phyloP scores from a whole-genome alignment of 1,284 basidiomycete genomes.

The Papiliotrema flavescens region DNA sequence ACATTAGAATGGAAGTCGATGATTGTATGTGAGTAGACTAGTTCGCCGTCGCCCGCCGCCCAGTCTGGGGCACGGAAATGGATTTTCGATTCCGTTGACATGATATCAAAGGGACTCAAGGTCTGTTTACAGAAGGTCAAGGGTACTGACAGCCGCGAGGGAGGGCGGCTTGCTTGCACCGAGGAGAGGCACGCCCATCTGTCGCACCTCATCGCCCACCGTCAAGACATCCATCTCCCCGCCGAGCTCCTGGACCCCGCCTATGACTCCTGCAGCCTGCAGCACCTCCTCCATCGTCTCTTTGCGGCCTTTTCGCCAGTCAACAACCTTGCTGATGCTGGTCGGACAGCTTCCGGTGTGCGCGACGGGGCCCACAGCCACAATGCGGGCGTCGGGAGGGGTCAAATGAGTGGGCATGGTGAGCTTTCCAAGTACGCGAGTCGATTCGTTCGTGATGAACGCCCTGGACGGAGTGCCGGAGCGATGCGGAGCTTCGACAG shows the following conservation, averaged over 20 bases:
- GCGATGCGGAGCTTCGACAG: constrained; percentile 1
- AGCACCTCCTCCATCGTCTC: constrained; percentile 36
- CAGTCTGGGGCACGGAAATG: too few relatives aligned
- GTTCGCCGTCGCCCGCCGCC: too few relatives aligned
- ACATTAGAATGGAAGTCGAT: too few relatives aligned
- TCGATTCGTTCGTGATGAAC: background rate
- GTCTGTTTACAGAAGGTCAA: too few relatives aligned
- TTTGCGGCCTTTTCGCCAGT: constrained; percentile 31
- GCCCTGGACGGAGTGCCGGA: constrained; percentile 4
- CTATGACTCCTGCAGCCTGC: background rate
- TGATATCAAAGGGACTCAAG: too few relatives aligned
- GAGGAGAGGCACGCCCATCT: too few relatives aligned
- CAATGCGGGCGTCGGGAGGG: constrained; percentile 9
- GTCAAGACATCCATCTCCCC: background rate
- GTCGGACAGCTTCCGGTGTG: constrained; percentile 17
- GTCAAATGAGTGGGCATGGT: constrained; percentile 8
- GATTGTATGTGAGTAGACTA: too few relatives aligned
- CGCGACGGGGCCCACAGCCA: background rate
- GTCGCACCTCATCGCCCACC: too few relatives aligned
- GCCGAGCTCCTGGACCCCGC: background rate
- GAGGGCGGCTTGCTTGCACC: too few relatives aligned
- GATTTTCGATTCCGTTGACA: too few relatives aligned
- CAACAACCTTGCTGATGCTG: constrained; percentile 18
- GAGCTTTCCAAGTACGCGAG: background rate
- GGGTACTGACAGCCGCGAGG: too few relatives aligned